Base-by-base conservation (phyloP, 163 green algal genomes). In the Coccomyxa subellipsoidea region DNA sequence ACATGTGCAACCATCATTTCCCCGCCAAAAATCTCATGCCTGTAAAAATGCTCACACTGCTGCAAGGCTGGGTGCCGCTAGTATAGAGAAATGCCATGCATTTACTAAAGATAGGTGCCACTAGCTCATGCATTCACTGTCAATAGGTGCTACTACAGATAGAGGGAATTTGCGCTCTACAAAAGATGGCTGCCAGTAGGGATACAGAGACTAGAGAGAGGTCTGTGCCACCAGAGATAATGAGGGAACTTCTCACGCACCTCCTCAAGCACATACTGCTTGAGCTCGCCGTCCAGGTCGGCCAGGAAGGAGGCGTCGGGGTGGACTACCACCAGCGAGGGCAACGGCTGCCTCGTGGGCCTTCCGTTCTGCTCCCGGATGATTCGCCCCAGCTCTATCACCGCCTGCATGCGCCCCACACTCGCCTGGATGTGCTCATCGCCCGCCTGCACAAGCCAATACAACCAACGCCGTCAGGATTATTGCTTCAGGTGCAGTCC, bases 211-310 rank as follows among this genome's bases (percentile, higher is more conserved):
- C n/a, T n/a, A n/a, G n/a, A n/a, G n/a, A n/a, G n/a, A n/a, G n/a
- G n/a, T n/a, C n/a, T n/a, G n/a, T n/a, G n/a, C n/a, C n/a, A n/a
- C n/a, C n/a, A n/a, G n/a, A n/a, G n/a, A n/a, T n/a, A n/a, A n/a
- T n/a, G n/a, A n/a, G n/a, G n/a, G 31, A 76, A 25, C 69, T 34
- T 36, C 9, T 39, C 18, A 37, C 37, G 37, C 37, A 80, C 38
- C 36, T 99, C 96, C 81, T 96, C 93, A 18, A 86, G 80, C 53
- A 99, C 94, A 83, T 98, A 99, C 84, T 96, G 89, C 32, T 76
- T 77, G 81, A 98, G 90, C 84, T 93, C 88, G 40, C 93, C 93
- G 93, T 80, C 39, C 38, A 99, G 88, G 86, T 98, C 95, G 18
- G 83, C 86, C 39, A 99, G 89, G 81, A 98, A 97, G 36, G 87